phyloP scores from a whole-genome alignment of 768 basidiomycete species.

The Nidula microcarpa region DNA sequence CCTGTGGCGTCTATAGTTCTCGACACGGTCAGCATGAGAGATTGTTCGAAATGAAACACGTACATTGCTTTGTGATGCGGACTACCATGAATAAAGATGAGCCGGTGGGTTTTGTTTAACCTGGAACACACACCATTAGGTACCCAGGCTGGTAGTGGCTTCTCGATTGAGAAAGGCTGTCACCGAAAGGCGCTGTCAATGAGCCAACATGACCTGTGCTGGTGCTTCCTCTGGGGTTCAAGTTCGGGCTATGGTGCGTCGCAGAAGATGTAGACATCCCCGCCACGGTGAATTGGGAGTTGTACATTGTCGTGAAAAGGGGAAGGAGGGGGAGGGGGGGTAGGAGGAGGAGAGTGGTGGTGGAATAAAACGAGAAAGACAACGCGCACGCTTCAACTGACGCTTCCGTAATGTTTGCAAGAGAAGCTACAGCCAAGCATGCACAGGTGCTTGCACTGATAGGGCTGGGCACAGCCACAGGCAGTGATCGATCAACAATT shows the following conservation, averaged over 20 bases:
- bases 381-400: background rate
- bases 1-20: constrained; percentile 35
- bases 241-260: constrained; percentile 44
- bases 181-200: constrained; percentile 54
- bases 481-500: too few relatives aligned
- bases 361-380: background rate
- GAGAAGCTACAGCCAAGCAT: too few relatives aligned
- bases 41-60: constrained; percentile 4
- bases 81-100: constrained; percentile 28
- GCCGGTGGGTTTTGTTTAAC: too few relatives aligned
- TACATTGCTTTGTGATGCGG: constrained; percentile 62
- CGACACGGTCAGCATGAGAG: background rate
- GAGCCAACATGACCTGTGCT: constrained; percentile 31
- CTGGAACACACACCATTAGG: constrained; percentile 54
- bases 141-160: constrained; percentile 81
- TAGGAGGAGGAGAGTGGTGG: background rate
- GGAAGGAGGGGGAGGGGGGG: background rate
- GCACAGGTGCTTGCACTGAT: too few relatives aligned
- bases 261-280: constrained; percentile 55
- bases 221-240: constrained; percentile 49
- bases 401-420: too few relatives aligned
- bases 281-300: constrained; percentile 51
- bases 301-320: constrained; percentile 26
- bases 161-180: constrained; percentile 67
- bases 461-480: too few relatives aligned